Evolutionary conservation across 1,284 basidiomycete species (phyloP), one percentile per base, ranked within the genome.

Genomic region (Ceratobasidium sp.): DNA sequence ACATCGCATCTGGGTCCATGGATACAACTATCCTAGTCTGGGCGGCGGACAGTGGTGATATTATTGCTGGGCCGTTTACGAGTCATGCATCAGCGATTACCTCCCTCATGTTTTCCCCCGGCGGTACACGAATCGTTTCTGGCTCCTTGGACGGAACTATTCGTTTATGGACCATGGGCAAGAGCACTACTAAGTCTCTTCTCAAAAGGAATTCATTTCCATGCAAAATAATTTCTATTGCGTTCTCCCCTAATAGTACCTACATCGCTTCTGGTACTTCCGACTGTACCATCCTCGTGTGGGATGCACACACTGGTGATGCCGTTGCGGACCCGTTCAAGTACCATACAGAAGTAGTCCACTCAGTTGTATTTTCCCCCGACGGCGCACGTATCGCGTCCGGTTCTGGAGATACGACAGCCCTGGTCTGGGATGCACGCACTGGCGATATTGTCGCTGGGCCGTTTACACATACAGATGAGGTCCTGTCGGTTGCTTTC

Each of bases 161-260:
- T n/a, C n/a, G n/a, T n/a, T n/a, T n/a, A n/a, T n/a, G n/a, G n/a
- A n/a, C n/a, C n/a, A n/a, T n/a, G n/a, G n/a, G n/a, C n/a, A n/a
- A n/a, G n/a, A n/a, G n/a, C n/a, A n/a, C n/a, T n/a, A 40, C 38
- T 8, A 40, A 40, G 38, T 40, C 10, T 8, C 10, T 8, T 40
- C 17, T 40, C 17, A 40, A 40, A 8, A 40, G 38, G 38, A 40
- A 40, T 8, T 8, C 38, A 40, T 8, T 17, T 8, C 8, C 10
- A 40, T 12, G 20, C 49, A 10, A 13, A 20, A 35, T 60, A 25
- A 27, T 10, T 3, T 49, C 55, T 10, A 31, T 50, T 17, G 25
- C 38, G 7, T 69, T 50, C 32, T 69, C 68, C 2, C 68, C 55
- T 1, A 31, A 58, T 27, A 55, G 68, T 7, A 32, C 60, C n/a